These are phyloP conservation scores for Mycena albidolilacea DNA, from an alignment of 768 basidiomycete genomes.

Conservation along the genomic window DNA sequence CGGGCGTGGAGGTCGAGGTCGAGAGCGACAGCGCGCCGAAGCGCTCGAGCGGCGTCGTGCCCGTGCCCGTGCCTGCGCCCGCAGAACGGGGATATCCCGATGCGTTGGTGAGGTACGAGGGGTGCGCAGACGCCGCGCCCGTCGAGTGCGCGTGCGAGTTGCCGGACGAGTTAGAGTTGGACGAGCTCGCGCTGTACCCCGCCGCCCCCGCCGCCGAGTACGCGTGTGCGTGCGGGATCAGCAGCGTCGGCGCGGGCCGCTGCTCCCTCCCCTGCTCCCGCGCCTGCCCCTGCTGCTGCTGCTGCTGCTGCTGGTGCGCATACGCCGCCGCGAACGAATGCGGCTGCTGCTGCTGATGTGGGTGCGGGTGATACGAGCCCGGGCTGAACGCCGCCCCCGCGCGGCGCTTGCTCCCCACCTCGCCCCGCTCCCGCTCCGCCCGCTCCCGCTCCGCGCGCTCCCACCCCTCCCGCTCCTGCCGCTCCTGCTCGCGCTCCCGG, in stretches of 20 bases:
- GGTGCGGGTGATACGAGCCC: conserved; percentile 25
- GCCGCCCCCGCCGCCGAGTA: too few species aligned
- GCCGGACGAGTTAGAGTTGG: too few species aligned
- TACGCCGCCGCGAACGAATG: not conserved
- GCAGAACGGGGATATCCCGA: not conserved
- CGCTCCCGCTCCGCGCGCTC: conserved; percentile 14
- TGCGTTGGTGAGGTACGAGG: not conserved
- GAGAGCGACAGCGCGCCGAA: conserved; percentile 34
- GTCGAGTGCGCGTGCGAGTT: too few species aligned
- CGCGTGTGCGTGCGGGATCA: too few species aligned
- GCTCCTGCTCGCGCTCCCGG: not conserved
- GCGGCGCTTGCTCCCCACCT: conserved; percentile 30
- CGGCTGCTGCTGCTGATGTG: conserved; percentile 3
- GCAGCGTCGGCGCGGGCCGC: too few species aligned
- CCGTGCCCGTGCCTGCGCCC: not conserved
- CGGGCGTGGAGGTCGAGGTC: not conserved
- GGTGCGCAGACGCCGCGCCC: not conserved
- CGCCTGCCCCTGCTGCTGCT: too few species aligned
- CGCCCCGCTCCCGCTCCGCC: not conserved
- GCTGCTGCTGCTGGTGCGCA: too few species aligned
- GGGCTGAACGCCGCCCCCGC: conserved; percentile 39
- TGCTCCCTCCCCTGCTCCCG: too few species aligned
- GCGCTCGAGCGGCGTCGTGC: conserved; percentile 32
- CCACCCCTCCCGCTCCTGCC: not conserved
- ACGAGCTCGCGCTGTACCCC: too few species aligned